Conservation (phyloP, 768 basidiomycete genomes). For the Leccinum longicurvipes region DNA sequence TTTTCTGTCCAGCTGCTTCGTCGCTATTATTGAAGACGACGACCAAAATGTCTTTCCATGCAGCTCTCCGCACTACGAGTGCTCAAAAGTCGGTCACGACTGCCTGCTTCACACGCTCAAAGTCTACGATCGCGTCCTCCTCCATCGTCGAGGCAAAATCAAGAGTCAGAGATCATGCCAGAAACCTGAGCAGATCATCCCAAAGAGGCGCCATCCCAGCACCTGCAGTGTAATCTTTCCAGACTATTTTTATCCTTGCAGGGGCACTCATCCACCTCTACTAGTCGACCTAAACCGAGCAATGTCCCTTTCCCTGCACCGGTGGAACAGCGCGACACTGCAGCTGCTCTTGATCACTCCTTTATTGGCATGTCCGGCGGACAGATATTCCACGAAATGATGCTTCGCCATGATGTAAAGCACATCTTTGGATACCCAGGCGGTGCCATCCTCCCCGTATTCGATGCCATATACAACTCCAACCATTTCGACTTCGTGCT, state of each 20-base stretch:
- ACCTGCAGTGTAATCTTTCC: slow-evolving; percentile 51
- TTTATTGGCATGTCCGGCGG: slow-evolving; percentile 96
- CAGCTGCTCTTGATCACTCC: slow-evolving; percentile 65
- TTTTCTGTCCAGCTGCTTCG: slow-evolving; percentile 1
- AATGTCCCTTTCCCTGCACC: slow-evolving; percentile 36
- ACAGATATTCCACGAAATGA: slow-evolving; percentile 99
- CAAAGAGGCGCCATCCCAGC: slow-evolving; percentile 58
- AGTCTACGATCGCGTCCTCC: slow-evolving; percentile 46
- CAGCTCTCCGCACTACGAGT: slow-evolving; percentile 41
- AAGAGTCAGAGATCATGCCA: slow-evolving; percentile 73
- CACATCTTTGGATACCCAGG: slow-evolving; percentile 98
- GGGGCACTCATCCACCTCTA: slow-evolving; percentile 44
- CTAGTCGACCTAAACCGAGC: slow-evolving; percentile 44
- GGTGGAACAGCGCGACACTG: slow-evolving; percentile 38
- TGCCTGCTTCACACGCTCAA: slow-evolving; percentile 41
- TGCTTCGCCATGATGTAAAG: slow-evolving; percentile 94
- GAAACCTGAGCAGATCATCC: slow-evolving; percentile 71
- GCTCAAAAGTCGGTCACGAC: slow-evolving; percentile 35
- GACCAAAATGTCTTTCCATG: slow-evolving; percentile 40
- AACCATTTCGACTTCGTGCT: slow-evolving; percentile 93
- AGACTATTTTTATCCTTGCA: background rate
- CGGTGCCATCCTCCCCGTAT: slow-evolving; percentile 98
- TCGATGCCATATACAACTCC: slow-evolving; percentile 98
- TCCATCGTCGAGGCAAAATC: slow-evolving; percentile 78
- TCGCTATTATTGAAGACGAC: slow-evolving; percentile 17